Evolutionary conservation across 768 basidiomycete species (phyloP), one percentile per base, ranked within the genome.

Genomic region (Dendrothele bispora): DNA sequence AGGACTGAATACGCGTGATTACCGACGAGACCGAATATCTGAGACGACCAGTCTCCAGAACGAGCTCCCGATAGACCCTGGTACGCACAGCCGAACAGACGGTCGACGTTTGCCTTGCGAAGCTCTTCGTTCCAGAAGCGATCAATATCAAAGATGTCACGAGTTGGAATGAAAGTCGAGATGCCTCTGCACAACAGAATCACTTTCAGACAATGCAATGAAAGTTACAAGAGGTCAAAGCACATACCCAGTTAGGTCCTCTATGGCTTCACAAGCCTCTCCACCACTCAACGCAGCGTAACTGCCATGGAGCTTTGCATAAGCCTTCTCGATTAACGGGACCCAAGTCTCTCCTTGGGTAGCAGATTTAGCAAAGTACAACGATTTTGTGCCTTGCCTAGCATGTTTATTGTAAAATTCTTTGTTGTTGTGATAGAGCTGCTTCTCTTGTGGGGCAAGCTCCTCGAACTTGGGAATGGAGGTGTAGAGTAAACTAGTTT

Each of bases 281-380:
- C 79, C 80, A 18, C 69, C 49, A 15, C 57, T 57, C 27, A 77
- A 49, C 32, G 68, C 61, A 20, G 39, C 49, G 43, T 54, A 54
- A 28, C 72, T 69, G 2, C 78, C 79, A 51, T 82, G 78, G 2
- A 79, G 56, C 53, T 82, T 82, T 0, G 79, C 80, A 45, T 74
- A 82, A 4, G 80, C 80, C 54, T 83, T 83, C 56, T 82, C 80
- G 20, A 80, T 65, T 1, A 82, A 58, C 2, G 80, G 74, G 1
- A 80, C 76, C 80, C 80, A 82, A 0, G 78, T 80, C 46, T 82
- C 79, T 27, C 73, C 73, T 8, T 74, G 66, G 4, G 69, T 67
- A 3, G 65, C 70, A 4, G 74, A 75, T 41, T 64, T 68, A 5
- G 80, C 75, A 61, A 80, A 83, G 48, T 73, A 74, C 32, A 82